Evolutionary conservation across 1,284 basidiomycete genomes (phyloP), one percentile per base, ranked within the genome.

Genomic region (Trichosporon faecale): DNA sequence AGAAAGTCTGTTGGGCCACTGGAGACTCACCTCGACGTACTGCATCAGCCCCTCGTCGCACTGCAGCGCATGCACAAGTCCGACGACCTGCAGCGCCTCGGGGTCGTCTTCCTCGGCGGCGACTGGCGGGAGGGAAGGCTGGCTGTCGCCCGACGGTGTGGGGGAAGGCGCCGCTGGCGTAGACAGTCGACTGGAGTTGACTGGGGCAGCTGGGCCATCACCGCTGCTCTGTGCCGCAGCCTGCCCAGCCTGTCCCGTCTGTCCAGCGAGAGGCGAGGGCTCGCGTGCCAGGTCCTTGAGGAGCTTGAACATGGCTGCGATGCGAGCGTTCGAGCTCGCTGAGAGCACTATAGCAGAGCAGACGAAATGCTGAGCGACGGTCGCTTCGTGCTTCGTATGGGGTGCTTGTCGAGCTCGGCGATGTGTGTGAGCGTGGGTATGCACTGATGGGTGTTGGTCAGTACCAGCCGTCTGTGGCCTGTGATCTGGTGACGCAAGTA

Each of bases 201-300:
- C 64, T 4, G 57, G 55, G 27, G 40, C 61, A 11, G 57, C 44
- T n/a, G 57, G 44, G 16, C 31, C 33, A 0, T 57, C 55, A 3
- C 57, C 57, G 1, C 65, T 25, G 7, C 31, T 33, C 27, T 66
- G 55, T 8, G 40, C 61, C 2, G 69, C 66, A 2, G 71, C 68
- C 33, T 67, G 49, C 37, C 69, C 73, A 37, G 35, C 14, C 35
- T 37, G 35, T 27, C 66, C 27, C 33, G 68, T 68, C 25, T 21
- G 65, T 46, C 55, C 61, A 1, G 68, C 49, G 68, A 79, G 79
- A 11, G 80, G 35, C 11, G 35, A 14, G 11, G 35, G 80, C 2
- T 79, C 70, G 37, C 79, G 73, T 1, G 81, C 79, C 65, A 82
- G 76, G 65, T 82, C 81, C 70, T 81, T 82, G 73, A 82, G 65